Percentiles rank a stretch among this genome's conserved stretches.
These are phyloP conservation scores for Cordyceps pruinosa DNA, from an alignment of 2,329 filamentous ascomycete species.

Conservation along the genomic window DNA sequence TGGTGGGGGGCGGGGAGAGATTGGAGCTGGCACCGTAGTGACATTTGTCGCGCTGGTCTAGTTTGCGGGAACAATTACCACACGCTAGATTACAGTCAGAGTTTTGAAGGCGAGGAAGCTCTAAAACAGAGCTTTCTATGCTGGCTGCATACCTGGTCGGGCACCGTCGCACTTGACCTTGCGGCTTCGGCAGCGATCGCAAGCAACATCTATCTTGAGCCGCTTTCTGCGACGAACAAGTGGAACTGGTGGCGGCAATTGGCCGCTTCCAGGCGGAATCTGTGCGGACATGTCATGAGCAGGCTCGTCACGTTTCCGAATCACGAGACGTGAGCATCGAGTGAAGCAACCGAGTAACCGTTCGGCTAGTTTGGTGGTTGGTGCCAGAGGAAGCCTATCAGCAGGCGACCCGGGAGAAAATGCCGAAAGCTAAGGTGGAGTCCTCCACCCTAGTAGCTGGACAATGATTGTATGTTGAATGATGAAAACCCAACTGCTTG, in stretches of 20 bases:
- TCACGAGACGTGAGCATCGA: not conserved
- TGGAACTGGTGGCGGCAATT: not conserved
- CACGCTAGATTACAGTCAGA: constrained; percentile 20
- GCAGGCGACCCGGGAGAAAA: not conserved
- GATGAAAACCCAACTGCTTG: too few relatives aligned
- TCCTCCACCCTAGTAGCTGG: constrained; percentile 3
- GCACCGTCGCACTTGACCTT: constrained; percentile 38
- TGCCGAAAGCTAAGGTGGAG: not conserved
- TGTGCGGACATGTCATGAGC: not conserved
- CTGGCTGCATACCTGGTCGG: constrained; percentile 26
- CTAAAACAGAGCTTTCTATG: not conserved
- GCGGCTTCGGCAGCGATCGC: constrained; percentile 33
- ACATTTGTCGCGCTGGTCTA: constrained; percentile 23
- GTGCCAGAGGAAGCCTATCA: constrained; percentile 2
- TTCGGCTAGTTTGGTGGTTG: not conserved
- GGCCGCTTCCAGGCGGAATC: not conserved
- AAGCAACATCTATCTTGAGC: constrained; percentile 38
- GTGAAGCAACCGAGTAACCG: not conserved
- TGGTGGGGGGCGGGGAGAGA: not conserved
- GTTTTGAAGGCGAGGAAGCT: not conserved
- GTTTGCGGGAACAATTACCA: constrained; percentile 25
- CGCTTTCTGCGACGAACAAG: constrained; percentile 24
- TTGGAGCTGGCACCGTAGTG: constrained; percentile 19
- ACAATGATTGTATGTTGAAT: too few relatives aligned
- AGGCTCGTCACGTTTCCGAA: not conserved